A percentile compares a stretch with the other conserved stretches of the same genome.
These are phyloP conservation scores for Conoideocrella luteorostrata DNA, from an alignment of 2,329 filamentous ascomycete genomes.

Conservation along the genomic window DNA sequence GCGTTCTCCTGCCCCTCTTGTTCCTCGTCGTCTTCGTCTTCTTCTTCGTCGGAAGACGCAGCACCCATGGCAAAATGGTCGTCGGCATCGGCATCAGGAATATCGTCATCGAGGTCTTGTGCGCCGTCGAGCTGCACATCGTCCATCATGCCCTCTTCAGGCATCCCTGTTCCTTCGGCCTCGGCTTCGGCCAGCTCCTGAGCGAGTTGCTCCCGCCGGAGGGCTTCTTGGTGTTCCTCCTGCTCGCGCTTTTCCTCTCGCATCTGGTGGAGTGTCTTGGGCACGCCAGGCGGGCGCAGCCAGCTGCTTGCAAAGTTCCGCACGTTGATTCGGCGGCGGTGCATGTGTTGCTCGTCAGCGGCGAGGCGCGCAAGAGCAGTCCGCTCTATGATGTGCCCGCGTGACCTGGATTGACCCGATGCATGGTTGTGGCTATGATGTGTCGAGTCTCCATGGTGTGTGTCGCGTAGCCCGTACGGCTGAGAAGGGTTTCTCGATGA, in stretches of 20 bases:
- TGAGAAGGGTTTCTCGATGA: conserved; percentile 49
- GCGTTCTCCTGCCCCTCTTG: conserved; percentile 33
- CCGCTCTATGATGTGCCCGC: conserved; percentile 44
- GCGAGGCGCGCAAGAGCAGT: conserved; percentile 63
- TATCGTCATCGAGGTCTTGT: conserved; percentile 64
- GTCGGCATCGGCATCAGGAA: conserved; percentile 54
- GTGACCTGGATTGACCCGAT: conserved; percentile 28
- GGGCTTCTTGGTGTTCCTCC: conserved; percentile 73
- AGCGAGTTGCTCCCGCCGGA: conserved; percentile 63
- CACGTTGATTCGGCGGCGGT: conserved; percentile 72
- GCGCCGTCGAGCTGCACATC: conserved; percentile 50
- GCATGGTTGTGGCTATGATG: conserved; percentile 24
- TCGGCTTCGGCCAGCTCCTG: conserved; percentile 70
- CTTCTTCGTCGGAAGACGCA: conserved; percentile 31
- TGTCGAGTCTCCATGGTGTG: conserved; percentile 22
- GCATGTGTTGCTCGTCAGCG: conserved; percentile 70
- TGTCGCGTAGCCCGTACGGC: conserved; percentile 27
- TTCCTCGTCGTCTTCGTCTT: conserved; percentile 32
- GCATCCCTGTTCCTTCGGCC: conserved; percentile 40
- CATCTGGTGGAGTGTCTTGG: conserved; percentile 85
- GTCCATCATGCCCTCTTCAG: conserved; percentile 42
- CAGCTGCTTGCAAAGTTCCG: conserved; percentile 82
- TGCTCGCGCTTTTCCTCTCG: conserved; percentile 85
- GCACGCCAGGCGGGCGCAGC: conserved; percentile 81
- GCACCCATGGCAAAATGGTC: conserved; percentile 45